Percentiles rank a stretch among this genome's conserved stretches.
phyloP scores from a whole-genome alignment of 495 filamentous ascomycete genomes.

The Penicillium egyptiacum region DNA sequence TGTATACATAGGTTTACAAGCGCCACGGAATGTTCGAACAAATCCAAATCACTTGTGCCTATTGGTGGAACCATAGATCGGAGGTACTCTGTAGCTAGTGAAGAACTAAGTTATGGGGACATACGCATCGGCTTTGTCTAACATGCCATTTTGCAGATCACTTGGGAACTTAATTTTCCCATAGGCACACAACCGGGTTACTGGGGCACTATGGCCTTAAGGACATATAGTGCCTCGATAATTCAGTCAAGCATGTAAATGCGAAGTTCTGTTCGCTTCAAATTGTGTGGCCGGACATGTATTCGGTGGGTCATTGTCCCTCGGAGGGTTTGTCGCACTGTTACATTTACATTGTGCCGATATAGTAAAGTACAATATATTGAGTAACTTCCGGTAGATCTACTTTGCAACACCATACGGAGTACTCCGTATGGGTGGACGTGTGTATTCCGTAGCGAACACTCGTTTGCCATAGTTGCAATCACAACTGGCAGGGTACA shows the following conservation, averaged over 20 bases:
- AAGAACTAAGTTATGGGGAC: neutral
- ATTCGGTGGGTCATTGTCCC: neutral
- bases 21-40: too few species aligned
- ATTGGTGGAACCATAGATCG: neutral
- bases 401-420: neutral
- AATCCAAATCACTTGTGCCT: neutral
- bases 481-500: neutral
- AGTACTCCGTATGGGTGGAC: neutral
- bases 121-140: too few species aligned
- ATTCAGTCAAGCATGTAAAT: too few species aligned
- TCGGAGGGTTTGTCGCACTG: neutral
- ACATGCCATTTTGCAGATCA: too few species aligned
- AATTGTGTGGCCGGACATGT: too few species aligned
- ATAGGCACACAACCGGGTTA: too few species aligned
- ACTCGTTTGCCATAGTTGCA: neutral
- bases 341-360: neutral
- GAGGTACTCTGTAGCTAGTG: neutral
- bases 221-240: too few species aligned
- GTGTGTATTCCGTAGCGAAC: neutral
- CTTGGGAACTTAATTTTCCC: too few species aligned
- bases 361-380: neutral
- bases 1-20: too few species aligned
- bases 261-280: too few species aligned
- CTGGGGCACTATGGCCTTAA: too few species aligned
- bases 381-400: too few species aligned